Evolutionary conservation across 1,284 basidiomycete genomes (phyloP).

Genomic region (Malassezia arunalokei): DNA sequence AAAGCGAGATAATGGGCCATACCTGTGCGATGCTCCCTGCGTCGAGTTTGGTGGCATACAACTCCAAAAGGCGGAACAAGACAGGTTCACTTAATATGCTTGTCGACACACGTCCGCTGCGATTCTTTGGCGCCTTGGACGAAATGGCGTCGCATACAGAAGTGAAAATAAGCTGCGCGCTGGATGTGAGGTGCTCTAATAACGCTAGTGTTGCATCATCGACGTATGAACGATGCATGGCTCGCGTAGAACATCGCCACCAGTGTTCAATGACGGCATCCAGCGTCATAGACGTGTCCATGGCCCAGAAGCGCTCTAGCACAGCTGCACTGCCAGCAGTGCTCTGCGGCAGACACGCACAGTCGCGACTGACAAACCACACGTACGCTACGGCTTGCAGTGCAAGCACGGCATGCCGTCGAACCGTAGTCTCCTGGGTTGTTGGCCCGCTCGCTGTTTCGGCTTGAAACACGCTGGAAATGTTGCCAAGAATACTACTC

Average conservation of each 20-base stretch:
- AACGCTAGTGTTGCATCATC: slow-evolving; percentile 6
- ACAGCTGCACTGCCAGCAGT: neutral
- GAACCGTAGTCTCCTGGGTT: neutral
- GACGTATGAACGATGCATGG: neutral
- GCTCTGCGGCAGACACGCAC: neutral
- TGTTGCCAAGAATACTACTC: slow-evolving; percentile 24
- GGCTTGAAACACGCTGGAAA: slow-evolving; percentile 28
- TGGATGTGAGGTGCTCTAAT: slow-evolving; percentile 55
- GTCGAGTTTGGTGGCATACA: slow-evolving; percentile 71
- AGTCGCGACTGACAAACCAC: slow-evolving; percentile 17
- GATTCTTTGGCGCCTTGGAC: slow-evolving; percentile 48
- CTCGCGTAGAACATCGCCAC: slow-evolving; percentile 43
- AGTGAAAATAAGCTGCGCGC: slow-evolving; percentile 74
- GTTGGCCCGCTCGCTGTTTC: slow-evolving; percentile 5
- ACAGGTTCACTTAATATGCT: slow-evolving; percentile 24
- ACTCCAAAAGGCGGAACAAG: slow-evolving; percentile 73
- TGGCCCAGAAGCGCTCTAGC: slow-evolving; percentile 72
- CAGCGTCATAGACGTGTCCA: slow-evolving; percentile 65
- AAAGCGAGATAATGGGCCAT: slow-evolving; percentile 59
- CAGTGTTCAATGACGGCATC: slow-evolving; percentile 70
- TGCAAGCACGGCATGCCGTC: slow-evolving; percentile 13
- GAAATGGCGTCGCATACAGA: slow-evolving; percentile 65
- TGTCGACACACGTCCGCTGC: neutral
- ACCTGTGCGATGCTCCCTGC: slow-evolving; percentile 80
- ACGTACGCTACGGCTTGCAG: slow-evolving; percentile 25